Conservation (phyloP, 768 basidiomycete species). For the Kwoniella sp. region DNA sequence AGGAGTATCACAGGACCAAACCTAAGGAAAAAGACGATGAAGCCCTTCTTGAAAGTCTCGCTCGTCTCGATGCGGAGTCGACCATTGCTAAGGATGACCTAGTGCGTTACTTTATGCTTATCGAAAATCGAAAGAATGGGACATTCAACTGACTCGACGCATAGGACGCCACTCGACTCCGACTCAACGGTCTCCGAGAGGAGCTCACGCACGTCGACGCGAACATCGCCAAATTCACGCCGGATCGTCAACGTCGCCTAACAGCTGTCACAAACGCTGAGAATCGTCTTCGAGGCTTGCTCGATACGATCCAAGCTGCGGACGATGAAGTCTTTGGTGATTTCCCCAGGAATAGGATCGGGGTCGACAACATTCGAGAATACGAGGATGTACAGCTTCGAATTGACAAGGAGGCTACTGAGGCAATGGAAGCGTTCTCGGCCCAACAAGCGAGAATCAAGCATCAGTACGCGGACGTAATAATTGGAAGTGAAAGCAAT, state of each 20-base stretch:
- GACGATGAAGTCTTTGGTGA: slow-evolving; percentile 75
- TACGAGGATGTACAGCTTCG: slow-evolving; percentile 91
- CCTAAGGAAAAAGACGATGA: slow-evolving; percentile 85
- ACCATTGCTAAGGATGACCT: slow-evolving; percentile 79
- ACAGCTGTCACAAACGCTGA: slow-evolving; percentile 62
- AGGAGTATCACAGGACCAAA: slow-evolving; percentile 80
- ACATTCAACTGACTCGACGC: neutral
- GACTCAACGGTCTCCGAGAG: slow-evolving; percentile 74
- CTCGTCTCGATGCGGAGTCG: slow-evolving; percentile 74
- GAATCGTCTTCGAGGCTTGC: slow-evolving; percentile 63
- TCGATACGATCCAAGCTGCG: slow-evolving; percentile 67
- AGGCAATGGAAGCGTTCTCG: slow-evolving; percentile 76
- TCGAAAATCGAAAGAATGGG: neutral
- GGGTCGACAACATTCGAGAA: slow-evolving; percentile 78
- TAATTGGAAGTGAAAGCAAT: no score
- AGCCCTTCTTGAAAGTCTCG: slow-evolving; percentile 71
- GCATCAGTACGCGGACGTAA: slow-evolving; percentile 72
- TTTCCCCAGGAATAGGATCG: slow-evolving; percentile 75
- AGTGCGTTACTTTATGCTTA: slow-evolving; percentile 58
- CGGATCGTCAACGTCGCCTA: slow-evolving; percentile 57
- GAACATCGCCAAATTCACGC: slow-evolving; percentile 39
- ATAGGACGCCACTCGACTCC: slow-evolving; percentile 74
- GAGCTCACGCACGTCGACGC: slow-evolving; percentile 72
- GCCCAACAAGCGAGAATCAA: slow-evolving; percentile 81
- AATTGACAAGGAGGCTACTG: slow-evolving; percentile 83